Evolutionary conservation across 176 grass and related monocot genomes (phyloP).

Genomic region (Saccharum officinarum): DNA sequence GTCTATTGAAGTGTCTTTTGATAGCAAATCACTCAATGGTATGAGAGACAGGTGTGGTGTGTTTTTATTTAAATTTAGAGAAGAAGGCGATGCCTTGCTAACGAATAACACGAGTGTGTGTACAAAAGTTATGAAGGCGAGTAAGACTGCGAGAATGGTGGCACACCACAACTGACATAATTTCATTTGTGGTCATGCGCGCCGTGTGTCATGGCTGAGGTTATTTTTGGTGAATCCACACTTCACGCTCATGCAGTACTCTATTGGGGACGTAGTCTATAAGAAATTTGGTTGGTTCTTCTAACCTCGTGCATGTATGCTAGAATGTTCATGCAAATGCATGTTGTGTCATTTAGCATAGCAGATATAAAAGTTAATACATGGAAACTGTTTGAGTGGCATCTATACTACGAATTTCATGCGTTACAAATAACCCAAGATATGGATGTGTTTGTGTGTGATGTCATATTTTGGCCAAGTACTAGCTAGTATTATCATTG

Average conservation of each 20-base stretch:
- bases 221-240: conserved; percentile 1
- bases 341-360: neutral
- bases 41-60: neutral
- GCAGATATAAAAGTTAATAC: neutral
- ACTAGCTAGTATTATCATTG: neutral
- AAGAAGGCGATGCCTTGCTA: neutral
- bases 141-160: neutral
- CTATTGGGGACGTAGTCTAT: neutral
- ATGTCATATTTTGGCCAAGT: neutral
- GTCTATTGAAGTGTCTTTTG: neutral
- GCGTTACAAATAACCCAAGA: neutral
- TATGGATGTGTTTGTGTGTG: neutral
- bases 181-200: neutral
- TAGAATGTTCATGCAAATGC: neutral
- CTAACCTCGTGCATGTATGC: neutral
- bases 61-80: neutral
- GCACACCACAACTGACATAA: neutral
- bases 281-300: neutral
- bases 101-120: fast-evolving
- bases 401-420: neutral
- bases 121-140: neutral
- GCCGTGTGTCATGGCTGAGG: neutral
- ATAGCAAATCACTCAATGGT: neutral
- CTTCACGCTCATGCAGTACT: neutral
- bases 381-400: neutral